These are phyloP conservation scores for Auricularia sp. DNA, from an alignment of 768 basidiomycete genomes.

Conservation along the genomic window DNA sequence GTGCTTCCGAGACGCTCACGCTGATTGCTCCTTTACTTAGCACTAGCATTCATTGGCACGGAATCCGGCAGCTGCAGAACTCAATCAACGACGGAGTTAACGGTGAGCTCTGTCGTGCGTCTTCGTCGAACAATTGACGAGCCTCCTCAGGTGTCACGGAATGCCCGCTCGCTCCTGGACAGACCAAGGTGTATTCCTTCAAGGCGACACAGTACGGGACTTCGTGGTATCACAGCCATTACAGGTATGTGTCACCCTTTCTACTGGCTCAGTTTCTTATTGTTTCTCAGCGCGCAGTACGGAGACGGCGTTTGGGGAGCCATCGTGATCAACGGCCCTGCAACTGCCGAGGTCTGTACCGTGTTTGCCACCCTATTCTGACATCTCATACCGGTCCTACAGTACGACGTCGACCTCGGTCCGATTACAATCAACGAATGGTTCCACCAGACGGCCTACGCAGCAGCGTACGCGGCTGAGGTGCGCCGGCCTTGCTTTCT, in stretches of 20 bases:
- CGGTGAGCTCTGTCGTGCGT: background rate
- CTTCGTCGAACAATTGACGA: background rate
- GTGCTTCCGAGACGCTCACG: background rate
- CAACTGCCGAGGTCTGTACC: background rate
- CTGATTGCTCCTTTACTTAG: background rate
- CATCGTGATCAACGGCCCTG: background rate
- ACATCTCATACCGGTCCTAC: background rate
- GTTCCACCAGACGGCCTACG: background rate
- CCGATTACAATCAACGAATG: background rate
- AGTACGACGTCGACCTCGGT: background rate
- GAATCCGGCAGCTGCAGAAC: background rate
- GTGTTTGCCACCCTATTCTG: background rate
- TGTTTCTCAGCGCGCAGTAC: background rate
- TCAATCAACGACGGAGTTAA: background rate
- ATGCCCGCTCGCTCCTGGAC: background rate
- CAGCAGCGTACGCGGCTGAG: background rate
- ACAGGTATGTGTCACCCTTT: background rate
- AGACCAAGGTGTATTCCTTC: background rate
- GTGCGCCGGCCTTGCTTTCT: background rate
- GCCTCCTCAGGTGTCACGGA: background rate
- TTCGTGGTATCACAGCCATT: background rate
- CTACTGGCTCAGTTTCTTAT: background rate
- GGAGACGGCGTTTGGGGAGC: background rate
- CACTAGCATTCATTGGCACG: slow-evolving; percentile 6
- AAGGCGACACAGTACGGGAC: background rate